Evolutionary conservation across 2,329 filamentous ascomycete species (phyloP).

Genomic region (Diplodia seriata): DNA sequence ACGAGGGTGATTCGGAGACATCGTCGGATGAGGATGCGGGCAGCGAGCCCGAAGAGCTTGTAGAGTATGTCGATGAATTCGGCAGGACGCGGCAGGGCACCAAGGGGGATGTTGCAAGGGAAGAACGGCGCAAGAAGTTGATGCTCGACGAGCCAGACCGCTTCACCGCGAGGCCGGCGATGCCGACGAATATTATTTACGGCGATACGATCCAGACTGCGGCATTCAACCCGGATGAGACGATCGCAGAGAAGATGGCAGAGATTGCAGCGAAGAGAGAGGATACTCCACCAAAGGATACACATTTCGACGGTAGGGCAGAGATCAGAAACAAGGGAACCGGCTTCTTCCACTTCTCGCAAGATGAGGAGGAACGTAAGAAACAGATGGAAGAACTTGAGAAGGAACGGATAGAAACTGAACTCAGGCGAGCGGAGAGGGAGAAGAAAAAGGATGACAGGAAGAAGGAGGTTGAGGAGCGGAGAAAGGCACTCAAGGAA

Average conservation of each 20-base stretch:
- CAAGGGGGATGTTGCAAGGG: constrained; percentile 68
- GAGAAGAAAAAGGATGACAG: constrained; percentile 63
- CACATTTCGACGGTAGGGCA: constrained; percentile 83
- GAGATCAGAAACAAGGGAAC: constrained; percentile 89
- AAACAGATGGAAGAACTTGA: constrained; percentile 79
- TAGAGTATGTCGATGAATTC: constrained; percentile 92
- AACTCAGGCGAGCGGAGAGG: constrained; percentile 64
- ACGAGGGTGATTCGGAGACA: constrained; percentile 48
- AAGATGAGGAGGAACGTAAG: constrained; percentile 70
- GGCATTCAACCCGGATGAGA: constrained; percentile 80
- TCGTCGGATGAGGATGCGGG: constrained; percentile 50
- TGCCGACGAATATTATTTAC: constrained; percentile 76
- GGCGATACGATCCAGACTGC: constrained; percentile 83
- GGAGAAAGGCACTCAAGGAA: constrained; percentile 68
- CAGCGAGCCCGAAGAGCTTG: constrained; percentile 63
- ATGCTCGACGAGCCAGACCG: constrained; percentile 67
- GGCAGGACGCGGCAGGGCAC: constrained; percentile 81
- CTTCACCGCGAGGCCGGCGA: constrained; percentile 71
- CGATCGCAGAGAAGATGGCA: constrained; percentile 72
- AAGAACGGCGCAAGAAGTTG: constrained; percentile 65
- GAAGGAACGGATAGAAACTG: constrained; percentile 71
- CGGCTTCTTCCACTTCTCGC: constrained; percentile 89
- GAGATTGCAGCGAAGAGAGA: constrained; percentile 79
- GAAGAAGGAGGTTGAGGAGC: constrained; percentile 62
- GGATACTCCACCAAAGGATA: constrained; percentile 75